Conservation (phyloP, 1,284 basidiomycete genomes). For the Ustilago shanxiensis region DNA sequence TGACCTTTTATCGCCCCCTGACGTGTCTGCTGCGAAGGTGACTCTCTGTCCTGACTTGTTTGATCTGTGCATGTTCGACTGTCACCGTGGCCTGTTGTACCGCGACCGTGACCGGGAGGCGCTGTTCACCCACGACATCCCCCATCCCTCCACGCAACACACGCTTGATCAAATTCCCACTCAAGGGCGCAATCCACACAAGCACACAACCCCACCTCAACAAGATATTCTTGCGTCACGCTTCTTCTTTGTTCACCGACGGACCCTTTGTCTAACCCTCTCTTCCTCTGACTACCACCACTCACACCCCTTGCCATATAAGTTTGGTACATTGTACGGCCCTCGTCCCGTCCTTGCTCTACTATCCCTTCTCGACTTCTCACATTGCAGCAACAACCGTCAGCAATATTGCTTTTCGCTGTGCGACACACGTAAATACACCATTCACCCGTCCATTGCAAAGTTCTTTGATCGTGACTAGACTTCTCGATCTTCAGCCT, state of each 20-base stretch:
- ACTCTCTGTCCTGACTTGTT: neutral
- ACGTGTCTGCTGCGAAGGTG: neutral
- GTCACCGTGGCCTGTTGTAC: too few species aligned
- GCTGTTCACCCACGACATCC: conserved; percentile 15
- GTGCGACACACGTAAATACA: neutral
- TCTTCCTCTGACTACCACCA: conserved; percentile 2
- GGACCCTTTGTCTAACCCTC: conserved; percentile 2
- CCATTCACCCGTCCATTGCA: neutral
- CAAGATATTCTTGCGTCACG: conserved; percentile 1
- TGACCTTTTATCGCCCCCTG: neutral
- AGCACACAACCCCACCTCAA: conserved; percentile 10
- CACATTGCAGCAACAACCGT: neutral
- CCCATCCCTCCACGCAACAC: conserved; percentile 7
- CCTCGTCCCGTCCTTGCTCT: neutral
- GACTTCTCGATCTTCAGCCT: conserved; percentile 1
- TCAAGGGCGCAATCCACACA: neutral
- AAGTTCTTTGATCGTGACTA: neutral
- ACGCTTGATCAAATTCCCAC: conserved; percentile 5
- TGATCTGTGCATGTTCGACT: neutral
- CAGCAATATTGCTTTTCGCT: neutral
- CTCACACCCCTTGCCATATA: neutral
- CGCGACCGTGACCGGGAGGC: neutral
- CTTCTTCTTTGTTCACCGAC: conserved; percentile 3
- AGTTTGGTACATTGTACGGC: neutral
- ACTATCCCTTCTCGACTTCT: neutral